Conservation (phyloP, 345 rosid genomes). For the Sisymbrium altissimum region DNA sequence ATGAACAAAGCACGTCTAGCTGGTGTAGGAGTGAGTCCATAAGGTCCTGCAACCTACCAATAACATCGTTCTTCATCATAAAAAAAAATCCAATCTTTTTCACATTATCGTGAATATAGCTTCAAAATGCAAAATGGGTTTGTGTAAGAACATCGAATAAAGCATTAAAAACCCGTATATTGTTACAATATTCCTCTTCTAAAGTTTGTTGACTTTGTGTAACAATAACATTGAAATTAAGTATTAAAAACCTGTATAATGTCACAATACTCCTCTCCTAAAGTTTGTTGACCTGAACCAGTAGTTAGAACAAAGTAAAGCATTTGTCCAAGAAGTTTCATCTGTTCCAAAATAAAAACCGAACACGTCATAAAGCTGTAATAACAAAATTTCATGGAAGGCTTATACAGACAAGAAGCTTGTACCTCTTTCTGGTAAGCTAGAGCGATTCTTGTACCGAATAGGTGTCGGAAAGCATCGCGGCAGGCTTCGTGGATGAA, state of each 20-base stretch:
- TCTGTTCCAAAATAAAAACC: conserved; percentile 41
- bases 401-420: neutral
- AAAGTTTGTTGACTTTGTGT: conserved; percentile 67
- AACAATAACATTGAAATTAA: neutral
- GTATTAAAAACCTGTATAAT: conserved; percentile 63
- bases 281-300: conserved; percentile 91
- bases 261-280: conserved; percentile 97
- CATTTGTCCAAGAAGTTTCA: conserved; percentile 85
- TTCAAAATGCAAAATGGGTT: neutral
- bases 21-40: conserved; percentile 89
- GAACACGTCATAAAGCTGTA: neutral
- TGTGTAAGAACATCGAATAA: neutral
- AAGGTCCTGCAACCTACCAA: conserved; percentile 67
- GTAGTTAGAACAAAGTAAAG: conserved; percentile 87
- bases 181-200: conserved; percentile 95
- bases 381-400: neutral
- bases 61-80: conserved; percentile 8
- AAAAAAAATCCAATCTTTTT: neutral
- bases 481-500: conserved; percentile 92
- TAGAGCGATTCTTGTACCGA: conserved; percentile 81
- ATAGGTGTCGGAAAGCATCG: conserved; percentile 84
- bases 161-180: conserved; percentile 60
- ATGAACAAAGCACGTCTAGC: conserved; percentile 91
- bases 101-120: neutral
- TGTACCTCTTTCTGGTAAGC: conserved; percentile 92